These are phyloP conservation scores for Colletotrichum caudatum DNA, from an alignment of 2,329 filamentous ascomycete species.

Conservation along the genomic window DNA sequence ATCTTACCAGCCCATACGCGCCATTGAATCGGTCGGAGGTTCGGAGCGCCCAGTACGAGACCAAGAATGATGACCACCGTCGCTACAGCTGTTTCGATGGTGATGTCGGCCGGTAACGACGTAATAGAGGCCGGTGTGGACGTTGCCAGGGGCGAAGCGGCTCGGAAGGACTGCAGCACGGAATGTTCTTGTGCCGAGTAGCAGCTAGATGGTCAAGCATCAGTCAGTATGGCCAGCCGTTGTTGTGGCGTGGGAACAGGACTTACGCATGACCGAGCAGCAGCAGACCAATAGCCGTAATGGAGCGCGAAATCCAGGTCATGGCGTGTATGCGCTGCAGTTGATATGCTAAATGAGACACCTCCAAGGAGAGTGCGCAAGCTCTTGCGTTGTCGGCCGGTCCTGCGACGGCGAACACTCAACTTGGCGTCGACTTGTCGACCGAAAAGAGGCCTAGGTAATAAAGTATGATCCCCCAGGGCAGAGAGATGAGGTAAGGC, in stretches of 20 bases:
- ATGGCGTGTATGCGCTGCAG: conserved; percentile 58
- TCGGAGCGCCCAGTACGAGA: conserved; percentile 81
- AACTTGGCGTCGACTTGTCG: neutral
- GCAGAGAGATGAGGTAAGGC: neutral
- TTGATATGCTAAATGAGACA: neutral
- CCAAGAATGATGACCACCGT: conserved; percentile 85
- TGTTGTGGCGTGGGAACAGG: neutral
- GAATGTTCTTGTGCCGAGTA: conserved; percentile 97
- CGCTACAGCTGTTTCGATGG: conserved; percentile 85
- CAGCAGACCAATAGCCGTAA: conserved; percentile 80
- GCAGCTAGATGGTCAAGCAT: conserved; percentile 68
- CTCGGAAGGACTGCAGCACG: conserved; percentile 71
- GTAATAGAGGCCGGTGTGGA: conserved; percentile 59
- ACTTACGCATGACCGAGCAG: conserved; percentile 89
- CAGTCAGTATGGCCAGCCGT: conserved; percentile 5
- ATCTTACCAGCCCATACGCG: conserved; percentile 85
- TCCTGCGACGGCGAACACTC: neutral
- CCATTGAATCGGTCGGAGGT: conserved; percentile 87
- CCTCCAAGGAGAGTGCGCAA: neutral
- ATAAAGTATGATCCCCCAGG: neutral
- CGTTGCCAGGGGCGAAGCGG: conserved; percentile 52
- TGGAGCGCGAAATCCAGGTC: conserved; percentile 77
- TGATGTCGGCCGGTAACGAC: conserved; percentile 85
- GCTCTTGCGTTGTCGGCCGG: neutral
- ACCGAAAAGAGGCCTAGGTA: neutral